Evolutionary conservation across 495 filamentous ascomycete species (phyloP).

Genomic region (Sordaria brevicollis): DNA sequence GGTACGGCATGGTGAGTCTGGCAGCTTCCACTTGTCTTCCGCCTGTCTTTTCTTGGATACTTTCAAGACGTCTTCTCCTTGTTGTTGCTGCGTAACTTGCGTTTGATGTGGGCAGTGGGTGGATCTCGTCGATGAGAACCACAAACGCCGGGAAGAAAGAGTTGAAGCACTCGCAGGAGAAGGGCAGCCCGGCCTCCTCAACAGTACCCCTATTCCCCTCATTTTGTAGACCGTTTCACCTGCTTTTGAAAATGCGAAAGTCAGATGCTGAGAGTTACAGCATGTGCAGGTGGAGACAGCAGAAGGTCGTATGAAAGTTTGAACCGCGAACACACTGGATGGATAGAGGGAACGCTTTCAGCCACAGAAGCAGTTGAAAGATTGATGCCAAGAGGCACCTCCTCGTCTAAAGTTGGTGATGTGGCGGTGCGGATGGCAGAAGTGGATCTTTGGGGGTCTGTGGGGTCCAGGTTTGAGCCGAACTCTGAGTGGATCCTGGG

Average conservation of each 20-base stretch:
- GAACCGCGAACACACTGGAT: not conserved
- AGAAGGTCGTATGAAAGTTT: not conserved
- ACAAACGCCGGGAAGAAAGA: not conserved
- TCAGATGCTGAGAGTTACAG: not conserved
- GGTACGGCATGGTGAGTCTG: slow-evolving; percentile 64
- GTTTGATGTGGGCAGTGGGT: not conserved
- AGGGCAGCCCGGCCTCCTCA: not conserved
- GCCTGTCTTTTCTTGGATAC: not conserved
- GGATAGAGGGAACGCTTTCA: not conserved
- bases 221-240: not conserved
- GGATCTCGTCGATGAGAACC: not conserved
- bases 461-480: not conserved
- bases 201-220: not conserved
- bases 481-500: not conserved
- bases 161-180: not conserved
- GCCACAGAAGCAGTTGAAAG: not conserved
- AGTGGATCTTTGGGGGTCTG: not conserved
- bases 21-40: slow-evolving; percentile 24
- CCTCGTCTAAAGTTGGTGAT: not conserved
- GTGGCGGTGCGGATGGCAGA: not conserved
- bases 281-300: not conserved
- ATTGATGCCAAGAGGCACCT: not conserved
- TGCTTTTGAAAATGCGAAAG: not conserved
- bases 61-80: not conserved
- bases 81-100: not conserved